These are phyloP conservation scores for Cairneyella variabilis DNA, from an alignment of 495 filamentous ascomycete genomes.

Conservation along the genomic window DNA sequence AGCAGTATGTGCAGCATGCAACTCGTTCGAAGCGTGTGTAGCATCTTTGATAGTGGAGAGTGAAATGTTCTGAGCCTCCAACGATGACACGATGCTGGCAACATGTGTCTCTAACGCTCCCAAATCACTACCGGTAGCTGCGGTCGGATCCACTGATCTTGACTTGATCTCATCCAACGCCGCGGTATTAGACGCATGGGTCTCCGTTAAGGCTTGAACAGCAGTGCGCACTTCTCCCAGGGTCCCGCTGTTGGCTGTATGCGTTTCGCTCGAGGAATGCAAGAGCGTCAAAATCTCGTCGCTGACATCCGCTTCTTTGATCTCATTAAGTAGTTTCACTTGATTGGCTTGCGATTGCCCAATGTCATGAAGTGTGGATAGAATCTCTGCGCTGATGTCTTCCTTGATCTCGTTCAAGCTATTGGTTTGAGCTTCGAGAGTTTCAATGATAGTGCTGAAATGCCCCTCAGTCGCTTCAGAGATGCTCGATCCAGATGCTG, in stretches of 20 bases:
- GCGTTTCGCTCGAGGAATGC: constrained; percentile 18
- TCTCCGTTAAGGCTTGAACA: constrained; percentile 10
- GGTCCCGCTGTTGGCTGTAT: not conserved
- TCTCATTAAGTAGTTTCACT: constrained; percentile 14
- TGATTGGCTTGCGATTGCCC: constrained; percentile 13
- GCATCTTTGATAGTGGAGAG: constrained; percentile 5
- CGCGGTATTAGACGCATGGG: constrained; percentile 2
- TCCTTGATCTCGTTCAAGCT: constrained; percentile 24
- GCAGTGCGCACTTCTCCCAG: constrained; percentile 10
- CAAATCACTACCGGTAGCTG: not conserved
- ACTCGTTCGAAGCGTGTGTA: constrained; percentile 1
- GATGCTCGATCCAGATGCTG: not conserved
- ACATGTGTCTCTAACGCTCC: constrained; percentile 6
- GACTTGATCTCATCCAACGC: constrained; percentile 20
- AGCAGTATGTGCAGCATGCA: constrained; percentile 3
- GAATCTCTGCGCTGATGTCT: constrained; percentile 23
- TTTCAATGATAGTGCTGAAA: constrained; percentile 14
- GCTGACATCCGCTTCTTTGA: constrained; percentile 24
- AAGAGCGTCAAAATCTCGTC: constrained; percentile 26
- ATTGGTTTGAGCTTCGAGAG: constrained; percentile 14
- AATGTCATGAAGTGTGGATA: constrained; percentile 19
- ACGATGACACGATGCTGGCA: not conserved
- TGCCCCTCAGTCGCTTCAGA: not conserved
- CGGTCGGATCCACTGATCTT: not conserved
- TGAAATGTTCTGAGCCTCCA: not conserved